phyloP scores from a whole-genome alignment of 768 basidiomycete species.

The Lactifluus rugatus region DNA sequence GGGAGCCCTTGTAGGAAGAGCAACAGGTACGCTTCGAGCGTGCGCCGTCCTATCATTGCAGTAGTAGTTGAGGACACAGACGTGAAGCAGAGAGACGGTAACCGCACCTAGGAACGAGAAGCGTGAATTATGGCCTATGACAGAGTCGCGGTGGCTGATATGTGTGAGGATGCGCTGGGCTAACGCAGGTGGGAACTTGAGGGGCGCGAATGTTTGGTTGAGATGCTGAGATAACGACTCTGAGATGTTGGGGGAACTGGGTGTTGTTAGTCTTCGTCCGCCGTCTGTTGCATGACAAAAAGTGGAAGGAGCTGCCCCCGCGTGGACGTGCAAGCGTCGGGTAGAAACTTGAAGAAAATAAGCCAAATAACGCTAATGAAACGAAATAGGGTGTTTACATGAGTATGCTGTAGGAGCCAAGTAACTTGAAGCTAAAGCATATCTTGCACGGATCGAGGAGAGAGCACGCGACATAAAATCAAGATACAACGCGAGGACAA shows the following conservation, averaged over 20 bases:
- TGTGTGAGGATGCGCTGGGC: slow-evolving; percentile 72
- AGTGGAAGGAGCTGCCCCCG: neutral
- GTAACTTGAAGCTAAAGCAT: neutral
- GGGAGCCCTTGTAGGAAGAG: slow-evolving; percentile 55
- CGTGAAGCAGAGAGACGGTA: neutral
- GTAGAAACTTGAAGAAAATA: neutral
- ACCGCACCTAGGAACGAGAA: slow-evolving; percentile 62
- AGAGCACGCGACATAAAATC: slow-evolving; percentile 14
- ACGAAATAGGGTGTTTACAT: neutral
- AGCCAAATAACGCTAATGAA: neutral
- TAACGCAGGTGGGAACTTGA: slow-evolving; percentile 62
- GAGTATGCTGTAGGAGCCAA: neutral
- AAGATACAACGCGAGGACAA: neutral
- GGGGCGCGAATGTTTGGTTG: slow-evolving; percentile 49
- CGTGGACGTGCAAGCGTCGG: slow-evolving; percentile 2
- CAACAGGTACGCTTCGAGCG: slow-evolving; percentile 64
- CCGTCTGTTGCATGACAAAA: neutral
- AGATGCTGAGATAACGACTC: slow-evolving; percentile 42
- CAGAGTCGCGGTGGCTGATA: slow-evolving; percentile 57
- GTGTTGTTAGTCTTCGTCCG: neutral
- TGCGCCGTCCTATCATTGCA: slow-evolving; percentile 51
- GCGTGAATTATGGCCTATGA: slow-evolving; percentile 60
- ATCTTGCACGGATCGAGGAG: neutral
- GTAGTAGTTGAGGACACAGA: neutral
- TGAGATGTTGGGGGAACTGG: neutral